Percentiles rank a stretch among this genome's conserved stretches.
Conservation (phyloP, 768 basidiomycete species). For the Pulveroboletus sp. region DNA sequence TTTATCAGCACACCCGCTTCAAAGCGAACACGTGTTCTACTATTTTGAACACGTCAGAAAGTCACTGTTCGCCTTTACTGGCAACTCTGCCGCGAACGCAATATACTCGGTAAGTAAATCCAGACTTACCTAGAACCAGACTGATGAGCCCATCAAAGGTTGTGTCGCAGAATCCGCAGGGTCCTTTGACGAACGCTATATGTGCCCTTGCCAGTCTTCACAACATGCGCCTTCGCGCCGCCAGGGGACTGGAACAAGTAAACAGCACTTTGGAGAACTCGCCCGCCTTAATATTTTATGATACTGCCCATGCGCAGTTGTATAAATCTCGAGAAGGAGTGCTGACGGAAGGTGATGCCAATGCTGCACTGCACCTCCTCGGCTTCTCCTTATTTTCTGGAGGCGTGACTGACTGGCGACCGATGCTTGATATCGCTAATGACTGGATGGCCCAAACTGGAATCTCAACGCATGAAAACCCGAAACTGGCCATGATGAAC, state of each 20-base stretch:
- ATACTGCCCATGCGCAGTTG: constrained; percentile 63
- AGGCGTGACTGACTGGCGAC: constrained; percentile 64
- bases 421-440: constrained; percentile 62
- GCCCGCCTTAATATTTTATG: constrained; percentile 59
- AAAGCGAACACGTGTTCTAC: constrained; percentile 61
- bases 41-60: constrained; percentile 71
- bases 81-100: constrained; percentile 55
- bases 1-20: constrained; percentile 39
- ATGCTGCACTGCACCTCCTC: constrained; percentile 75
- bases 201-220: constrained; percentile 76
- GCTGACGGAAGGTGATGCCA: constrained; percentile 64
- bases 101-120: constrained; percentile 55
- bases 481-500: constrained; percentile 50
- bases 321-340: constrained; percentile 49
- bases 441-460: constrained; percentile 74
- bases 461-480: constrained; percentile 59
- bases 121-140: constrained; percentile 9
- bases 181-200: constrained; percentile 66
- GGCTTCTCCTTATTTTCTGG: constrained; percentile 69
- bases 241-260: constrained; percentile 56
- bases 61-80: constrained; percentile 61
- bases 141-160: constrained; percentile 29
- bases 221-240: constrained; percentile 54
- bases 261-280: constrained; percentile 51
- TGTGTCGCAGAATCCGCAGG: constrained; percentile 60